Base-by-base conservation (phyloP, 257 asterid species). In the Fraxinus cuspidata region DNA sequence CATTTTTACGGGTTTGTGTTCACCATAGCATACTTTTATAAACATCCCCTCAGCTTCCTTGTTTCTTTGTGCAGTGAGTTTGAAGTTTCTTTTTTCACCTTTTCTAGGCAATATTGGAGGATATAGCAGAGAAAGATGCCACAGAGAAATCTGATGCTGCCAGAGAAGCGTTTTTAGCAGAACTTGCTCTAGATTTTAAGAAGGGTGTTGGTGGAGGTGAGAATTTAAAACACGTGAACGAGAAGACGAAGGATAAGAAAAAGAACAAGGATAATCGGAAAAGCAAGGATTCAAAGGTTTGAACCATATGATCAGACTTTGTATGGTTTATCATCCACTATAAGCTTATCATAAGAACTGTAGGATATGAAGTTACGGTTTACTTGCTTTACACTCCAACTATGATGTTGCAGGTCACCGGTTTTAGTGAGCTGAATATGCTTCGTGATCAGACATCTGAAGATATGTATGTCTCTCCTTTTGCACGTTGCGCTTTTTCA, bases 71-170 rank as follows among this genome's bases (percentile, higher is more conserved):
- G 70, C 73, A 27, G 32, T 42, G 63, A 51, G 73, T 78, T 74
- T 25, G 77, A 82, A 63, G 76, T 34, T 76, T 72, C 51, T 75
- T 25, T 73, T 29, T 85, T 74, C 64, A 27, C 76, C 69, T 74
- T 76, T 83, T 82, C 49, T 81, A 96, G 99, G 89, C 93, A 18
- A 86, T 83, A 76, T 81, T 96, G 87, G 97, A 96, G 88, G 94
- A 89, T 86, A 82, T 89, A 83, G 97, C 98, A 3, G 97, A 92
- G 85, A 96, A 89, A 90, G 98, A 93, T 85, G 99, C 99, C 53
- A 92, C 92, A 53, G 92, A 93, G 86, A 96, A 92, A 84, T 93
- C 99, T 79, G 99, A 96, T 85, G 98, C 99, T 75, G 96, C 92
- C 47, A 92, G 98, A 76, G 98, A 93, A 86, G 95, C 95, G 49